These are phyloP conservation scores for Tanacetum coccineum DNA, from an alignment of 129 eudicot genomes.

Conservation along the genomic window DNA sequence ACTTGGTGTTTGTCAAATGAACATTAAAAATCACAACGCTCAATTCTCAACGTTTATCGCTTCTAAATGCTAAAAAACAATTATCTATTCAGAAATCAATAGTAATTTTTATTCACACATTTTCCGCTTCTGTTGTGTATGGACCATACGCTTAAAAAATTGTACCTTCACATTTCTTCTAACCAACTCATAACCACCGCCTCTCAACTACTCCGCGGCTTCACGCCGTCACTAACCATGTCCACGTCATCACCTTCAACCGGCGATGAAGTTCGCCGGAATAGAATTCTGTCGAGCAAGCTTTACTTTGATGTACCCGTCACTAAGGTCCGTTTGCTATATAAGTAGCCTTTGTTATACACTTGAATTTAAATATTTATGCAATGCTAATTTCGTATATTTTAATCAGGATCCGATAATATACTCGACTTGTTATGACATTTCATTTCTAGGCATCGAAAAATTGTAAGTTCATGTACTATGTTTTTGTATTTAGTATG, in stretches of 20 bases:
- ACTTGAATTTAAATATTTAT: no score
- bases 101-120: no score
- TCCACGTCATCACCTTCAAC: constrained; percentile 28
- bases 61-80: no score
- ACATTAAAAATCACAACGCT: no score
- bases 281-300: constrained; percentile 59
- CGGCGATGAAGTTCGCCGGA: constrained; percentile 46
- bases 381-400: no score
- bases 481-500: no score
- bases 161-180: constrained; percentile 13
- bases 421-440: constrained; percentile 74
- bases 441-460: constrained; percentile 82
- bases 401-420: constrained; percentile 68
- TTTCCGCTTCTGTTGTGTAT: not conserved
- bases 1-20: no score
- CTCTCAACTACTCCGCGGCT: constrained; percentile 17
- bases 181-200: constrained; percentile 24
- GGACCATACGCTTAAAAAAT: constrained; percentile 17
- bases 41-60: no score
- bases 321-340: constrained; percentile 46
- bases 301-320: constrained; percentile 73
- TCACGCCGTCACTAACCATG: constrained; percentile 18
- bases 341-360: no score
- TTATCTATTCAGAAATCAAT: no score
- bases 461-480: constrained; percentile 61